Base-by-base conservation (phyloP, 306 rosid species). In the Coriaria nepalensis region DNA sequence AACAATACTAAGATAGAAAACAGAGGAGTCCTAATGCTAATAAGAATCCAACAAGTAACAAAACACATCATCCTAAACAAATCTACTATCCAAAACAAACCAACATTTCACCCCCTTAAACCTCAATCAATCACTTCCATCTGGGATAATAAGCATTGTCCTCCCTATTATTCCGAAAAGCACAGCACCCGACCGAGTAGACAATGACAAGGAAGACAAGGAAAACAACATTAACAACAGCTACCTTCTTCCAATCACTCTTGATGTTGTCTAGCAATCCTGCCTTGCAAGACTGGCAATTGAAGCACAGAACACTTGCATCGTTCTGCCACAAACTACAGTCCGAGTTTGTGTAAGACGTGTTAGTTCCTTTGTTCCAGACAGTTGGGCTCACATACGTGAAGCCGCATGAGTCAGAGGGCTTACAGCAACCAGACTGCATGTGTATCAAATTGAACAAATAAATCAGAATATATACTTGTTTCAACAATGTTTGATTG, bases 371-470 rank as follows among this genome's bases (percentile, higher is more conserved):
- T 38, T 55, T 73, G 8, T 10, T 70, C 90, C 90, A 80, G 0
- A 6, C 20, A 2, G 72, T 68, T 33, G 84, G 75, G 35, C 44
- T 49, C 54, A 15, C 12, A 44, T 70, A 77, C 5, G 0, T 10
- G 36, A 68, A 80, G 37, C 52, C 7, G 5, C 93, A 81, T 7
- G 51, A 60, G 0, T 53, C n/a, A 12, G 81, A 32, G 40, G 93
- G 82, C 45, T 72, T 81, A n/a, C 83, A 80, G 44, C 83, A 80
- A 45, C 88, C 88, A 59, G 80, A 70, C 83, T 80, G 69, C 53
- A 57, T 9, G 4, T 9, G 4, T 41, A 55, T 12, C 63, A 34
- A 9, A 14, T 41, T 40, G 33, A 4, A 6, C 2, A 43, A 47
- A 39, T 11, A 54, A 9, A 37, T 42, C 5, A 42, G 43, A 59